Base-by-base conservation (phyloP, 257 asterid genomes). In the Oldenlandia corymbosa region DNA sequence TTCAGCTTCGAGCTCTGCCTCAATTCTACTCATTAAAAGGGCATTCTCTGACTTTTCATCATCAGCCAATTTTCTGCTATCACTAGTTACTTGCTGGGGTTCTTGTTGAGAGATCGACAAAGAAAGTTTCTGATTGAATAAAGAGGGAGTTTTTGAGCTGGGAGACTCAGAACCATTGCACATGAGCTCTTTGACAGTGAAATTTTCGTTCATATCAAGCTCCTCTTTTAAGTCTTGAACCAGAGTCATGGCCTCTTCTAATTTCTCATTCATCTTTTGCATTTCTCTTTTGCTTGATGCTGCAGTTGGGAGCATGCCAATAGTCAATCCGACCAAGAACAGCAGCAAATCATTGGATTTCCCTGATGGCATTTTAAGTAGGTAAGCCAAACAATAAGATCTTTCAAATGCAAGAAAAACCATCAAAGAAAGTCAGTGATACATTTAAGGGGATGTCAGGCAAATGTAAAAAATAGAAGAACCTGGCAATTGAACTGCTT, bases 1-100 rank as follows among this genome's bases (percentile, higher is more conserved):
- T 75, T 89, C 97, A 58, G 85, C 88, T 70, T 84, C 83, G 70
- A 89, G 95, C 68, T 89, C 94, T 24, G 87, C 89, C 73, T 87
- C 97, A 27, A 89, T 87, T 79, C 73, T 69, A 80, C 81, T 83
- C 82, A 69, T 78, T 37, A 71, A 42, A 60, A 73, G 76, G 3
- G 61, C 71, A 52, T 75, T 74, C 73, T 78, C 87, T 3, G 55
- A 61, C 24, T 50, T 61, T 10, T 30, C 67, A 39, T 76, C 68
- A 27, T 43, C 52, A 52, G 53, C 68, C 48, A 47, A 68, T 24
- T 34, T 28, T 65, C 57, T 18, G 36, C 47, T 71, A 28, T 26
- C 5, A 56, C 41, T 55, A 12, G 58, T 60, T 69, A 34, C 24
- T 56, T 47, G 62, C 6, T 62, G 41, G 21, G 30, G 53, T 64